Base-by-base conservation (phyloP, 805 yeast genomes). In the Tetrapisispora taiwanensis region DNA sequence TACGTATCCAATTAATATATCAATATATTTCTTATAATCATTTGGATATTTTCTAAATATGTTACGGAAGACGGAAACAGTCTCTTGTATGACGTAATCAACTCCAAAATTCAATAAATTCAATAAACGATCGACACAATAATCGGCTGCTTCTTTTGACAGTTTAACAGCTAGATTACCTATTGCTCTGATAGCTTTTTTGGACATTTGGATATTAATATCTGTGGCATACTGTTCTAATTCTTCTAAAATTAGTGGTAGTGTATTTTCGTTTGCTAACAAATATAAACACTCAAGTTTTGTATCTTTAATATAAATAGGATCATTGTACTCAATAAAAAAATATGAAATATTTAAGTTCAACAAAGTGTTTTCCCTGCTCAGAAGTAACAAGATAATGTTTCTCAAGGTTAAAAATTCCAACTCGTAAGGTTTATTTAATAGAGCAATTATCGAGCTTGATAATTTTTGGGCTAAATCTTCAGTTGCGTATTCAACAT, bases 121-220 rank as follows among this genome's bases (percentile, higher is more conserved):
- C 31, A 75, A 54, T 7, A 89, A 61, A 1, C 78, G 75, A 6
- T 73, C 72, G 3, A 85, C 81, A 60, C 95, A 85, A 20, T 69
- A 69, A 5, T 69, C 65, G 0, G 89, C 79, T 0, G 84, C 78
- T 9, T 49, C 48, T 8, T 61, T 60, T 22, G 77, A 78, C 14
- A 87, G 63, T 55, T 85, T 86, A 24, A 88, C 78, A 0, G 96
- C 95, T 18, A 90, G 67, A 55, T 88, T 85, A 2, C 97, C 97
- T 48, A 90, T 78, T 0, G 95, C 95, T 47, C 95, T 67, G 3
- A 90, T 78, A 0, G 97, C 88, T 55, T 87, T 84, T 45, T 95
- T 70, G 1, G 89, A 85, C 81, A 88, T 86, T 46, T 83, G 82
- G 20, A 80, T 74, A 61, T 89, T 96, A 13, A 85, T 79, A 54